A percentile compares a stretch with the other conserved stretches of the same genome.
These are phyloP conservation scores for Silybum marianum DNA, from an alignment of 129 eudicot species.

Conservation along the genomic window DNA sequence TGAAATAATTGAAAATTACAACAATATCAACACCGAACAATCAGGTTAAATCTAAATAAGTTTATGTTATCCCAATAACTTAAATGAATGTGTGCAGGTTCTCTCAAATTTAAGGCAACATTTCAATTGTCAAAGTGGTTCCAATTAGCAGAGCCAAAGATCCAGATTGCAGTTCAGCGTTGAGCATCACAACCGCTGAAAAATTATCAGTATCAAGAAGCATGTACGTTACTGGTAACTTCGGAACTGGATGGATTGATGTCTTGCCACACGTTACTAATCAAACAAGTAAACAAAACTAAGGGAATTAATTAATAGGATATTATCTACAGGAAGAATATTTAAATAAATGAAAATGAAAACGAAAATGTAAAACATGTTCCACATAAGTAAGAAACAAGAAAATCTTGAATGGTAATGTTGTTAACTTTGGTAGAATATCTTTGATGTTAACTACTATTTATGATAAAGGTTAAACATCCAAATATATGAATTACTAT, in stretches of 20 bases:
- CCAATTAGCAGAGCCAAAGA: constrained; percentile 71
- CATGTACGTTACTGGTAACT: constrained; percentile 69
- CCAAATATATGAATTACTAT: background rate
- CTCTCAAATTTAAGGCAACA: constrained; percentile 63
- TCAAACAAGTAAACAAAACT: constrained; percentile 19
- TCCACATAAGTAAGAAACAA: constrained; percentile 15
- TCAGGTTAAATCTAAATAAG: constrained; percentile 30
- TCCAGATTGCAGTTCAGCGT: constrained; percentile 75
- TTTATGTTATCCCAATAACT: constrained; percentile 56
- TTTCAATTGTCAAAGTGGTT: constrained; percentile 54
- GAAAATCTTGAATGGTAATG: constrained; percentile 13
- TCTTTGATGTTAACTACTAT: constrained; percentile 14
- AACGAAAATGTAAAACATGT: constrained; percentile 16
- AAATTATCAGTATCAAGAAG: constrained; percentile 49
- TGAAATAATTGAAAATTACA: constrained; percentile 18
- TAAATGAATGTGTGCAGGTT: constrained; percentile 95
- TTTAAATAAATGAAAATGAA: constrained; percentile 11
- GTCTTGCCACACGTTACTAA: constrained; percentile 49
- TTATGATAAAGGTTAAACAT: constrained; percentile 11
- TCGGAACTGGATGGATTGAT: constrained; percentile 73
- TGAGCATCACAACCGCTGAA: constrained; percentile 54
- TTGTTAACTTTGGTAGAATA: constrained; percentile 9
- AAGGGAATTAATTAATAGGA: constrained; percentile 12
- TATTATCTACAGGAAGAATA: background rate
- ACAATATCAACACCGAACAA: constrained; percentile 25